These are phyloP conservation scores for Tephrocybe sp. DNA, from an alignment of 768 basidiomycete species.

Conservation along the genomic window DNA sequence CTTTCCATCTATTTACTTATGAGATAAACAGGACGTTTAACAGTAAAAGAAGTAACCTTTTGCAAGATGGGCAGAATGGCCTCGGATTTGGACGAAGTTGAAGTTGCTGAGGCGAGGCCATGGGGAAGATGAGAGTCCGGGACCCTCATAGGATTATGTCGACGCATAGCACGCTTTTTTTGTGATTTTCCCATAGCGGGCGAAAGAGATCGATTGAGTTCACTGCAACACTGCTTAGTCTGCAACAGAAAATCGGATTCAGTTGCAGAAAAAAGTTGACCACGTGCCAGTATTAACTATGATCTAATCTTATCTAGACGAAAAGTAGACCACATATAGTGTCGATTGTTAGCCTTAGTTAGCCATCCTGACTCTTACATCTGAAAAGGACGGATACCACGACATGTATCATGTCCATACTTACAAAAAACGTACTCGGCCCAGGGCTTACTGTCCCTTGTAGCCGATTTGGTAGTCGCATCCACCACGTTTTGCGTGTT, in stretches of 20 bases:
- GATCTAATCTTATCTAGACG: slow-evolving; percentile 16
- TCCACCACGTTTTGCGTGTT: too few species aligned
- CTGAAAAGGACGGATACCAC: too few species aligned
- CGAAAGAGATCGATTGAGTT: background rate
- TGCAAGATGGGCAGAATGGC: slow-evolving; percentile 85
- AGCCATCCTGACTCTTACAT: too few species aligned
- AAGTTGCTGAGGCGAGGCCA: slow-evolving; percentile 73
- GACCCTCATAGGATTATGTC: slow-evolving; percentile 92
- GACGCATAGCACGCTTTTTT: slow-evolving; percentile 78
- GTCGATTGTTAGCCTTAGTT: too few species aligned
- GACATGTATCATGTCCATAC: too few species aligned
- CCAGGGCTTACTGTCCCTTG: too few species aligned
- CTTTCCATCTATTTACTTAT: slow-evolving; percentile 61
- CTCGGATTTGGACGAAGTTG: slow-evolving; percentile 72
- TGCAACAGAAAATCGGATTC: too few species aligned
- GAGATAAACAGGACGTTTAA: background rate
- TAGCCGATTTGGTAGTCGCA: too few species aligned
- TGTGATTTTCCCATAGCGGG: slow-evolving; percentile 88
- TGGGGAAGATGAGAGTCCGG: slow-evolving; percentile 89
- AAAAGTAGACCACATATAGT: background rate
- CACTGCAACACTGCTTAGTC: background rate
- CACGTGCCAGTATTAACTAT: too few species aligned
- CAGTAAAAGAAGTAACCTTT: slow-evolving; percentile 52
- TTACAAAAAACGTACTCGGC: too few species aligned
- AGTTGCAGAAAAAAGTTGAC: slow-evolving; percentile 9